phyloP scores from a whole-genome alignment of 2,329 filamentous ascomycete species.

The Botryotinia calthae region DNA sequence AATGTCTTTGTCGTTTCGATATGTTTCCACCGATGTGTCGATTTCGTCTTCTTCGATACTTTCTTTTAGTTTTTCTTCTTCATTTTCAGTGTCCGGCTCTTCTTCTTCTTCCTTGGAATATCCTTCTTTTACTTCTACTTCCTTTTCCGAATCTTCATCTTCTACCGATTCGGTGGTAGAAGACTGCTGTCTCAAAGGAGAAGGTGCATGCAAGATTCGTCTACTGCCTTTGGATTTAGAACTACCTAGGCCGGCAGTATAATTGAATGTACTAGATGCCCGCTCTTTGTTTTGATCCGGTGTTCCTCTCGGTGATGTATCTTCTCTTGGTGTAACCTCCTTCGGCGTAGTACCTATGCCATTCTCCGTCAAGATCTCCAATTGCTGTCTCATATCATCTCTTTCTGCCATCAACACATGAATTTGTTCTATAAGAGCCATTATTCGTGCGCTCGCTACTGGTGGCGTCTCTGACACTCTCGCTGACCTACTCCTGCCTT shows the following conservation, averaged over 20 bases:
- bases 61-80: neutral
- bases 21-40: too few relatives aligned
- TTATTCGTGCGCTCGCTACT: too few relatives aligned
- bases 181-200: slow-evolving; percentile 8
- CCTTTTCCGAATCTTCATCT: neutral
- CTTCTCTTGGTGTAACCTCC: neutral
- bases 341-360: neutral
- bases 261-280: neutral
- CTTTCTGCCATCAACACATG: neutral
- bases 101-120: neutral
- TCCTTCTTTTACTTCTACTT: neutral
- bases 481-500: neutral
- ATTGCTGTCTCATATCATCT: neutral
- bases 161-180: neutral
- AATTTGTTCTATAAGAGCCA: neutral
- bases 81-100: neutral
- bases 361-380: slow-evolving; percentile 15
- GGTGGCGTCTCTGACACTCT: neutral
- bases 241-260: neutral
- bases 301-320: neutral
- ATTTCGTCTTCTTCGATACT: slow-evolving; percentile 3
- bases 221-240: neutral
- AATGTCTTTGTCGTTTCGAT: neutral
- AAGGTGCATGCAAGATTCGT: neutral
- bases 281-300: neutral